Evolutionary conservation across 805 yeast genomes (phyloP), one percentile per base, ranked within the genome.

Genomic region (Metschnikowia kunwiensis): DNA sequence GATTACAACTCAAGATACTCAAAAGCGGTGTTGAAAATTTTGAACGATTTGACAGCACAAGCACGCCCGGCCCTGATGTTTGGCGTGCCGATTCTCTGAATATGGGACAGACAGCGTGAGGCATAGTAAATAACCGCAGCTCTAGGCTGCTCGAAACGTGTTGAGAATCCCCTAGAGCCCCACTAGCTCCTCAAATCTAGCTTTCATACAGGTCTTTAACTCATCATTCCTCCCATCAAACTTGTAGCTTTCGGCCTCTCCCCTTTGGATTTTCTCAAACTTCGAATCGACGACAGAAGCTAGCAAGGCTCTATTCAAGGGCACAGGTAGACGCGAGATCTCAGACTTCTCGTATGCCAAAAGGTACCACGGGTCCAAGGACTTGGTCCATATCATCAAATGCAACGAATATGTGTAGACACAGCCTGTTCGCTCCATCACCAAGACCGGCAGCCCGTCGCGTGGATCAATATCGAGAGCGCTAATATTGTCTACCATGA

Each of bases 311-410:
- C 18, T 30, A 7, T 13, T 13, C 23, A 24, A 15, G 13, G 10
- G 24, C 3, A 17, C 22, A 2, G 17, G 11, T 14, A 27, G n/a
- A 10, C 20, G 16, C 4, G n/a, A n/a, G 6, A 37, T 9, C 14
- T 38, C 45, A 5, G 14, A 12, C 14, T 19, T 31, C 5, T 44
- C 46, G 9, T 40, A 30, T 4, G 54, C 51, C 13, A 41, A 30
- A 27, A 40, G 46, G 30, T 64, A 64, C 73, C 72, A 68, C 15
- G 70, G 55, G 35, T 79, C 82, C 14, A 76, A 40, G 0, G 68
- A 50, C 38, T 59, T 68, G 1, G 61, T 53, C 86, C 86, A 80
- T 8, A 58, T 51, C 36, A 53, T 58, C 38, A 79, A 45, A 5
- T 56, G 63, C 1, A 40, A n/a, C 6, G 73, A 68, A 47, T 63